Conservation (phyloP, 305 asterid species). For the Fraxinus platypoda region DNA sequence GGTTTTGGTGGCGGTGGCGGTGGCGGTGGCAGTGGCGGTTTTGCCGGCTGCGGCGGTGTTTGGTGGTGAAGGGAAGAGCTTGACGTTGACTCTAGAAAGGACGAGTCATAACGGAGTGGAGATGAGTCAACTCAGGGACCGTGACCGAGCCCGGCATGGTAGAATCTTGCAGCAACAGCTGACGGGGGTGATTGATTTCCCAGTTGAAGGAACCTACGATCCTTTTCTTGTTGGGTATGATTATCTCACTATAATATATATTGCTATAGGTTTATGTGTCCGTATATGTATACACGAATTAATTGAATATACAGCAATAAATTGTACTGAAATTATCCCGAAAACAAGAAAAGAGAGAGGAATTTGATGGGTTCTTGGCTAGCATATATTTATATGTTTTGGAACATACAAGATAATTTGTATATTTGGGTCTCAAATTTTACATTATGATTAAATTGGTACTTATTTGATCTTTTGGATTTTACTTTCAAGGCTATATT, state of each 20-base stretch:
- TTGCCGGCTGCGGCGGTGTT: conserved; percentile 21
- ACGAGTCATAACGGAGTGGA: conserved; percentile 65
- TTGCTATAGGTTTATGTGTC: not conserved
- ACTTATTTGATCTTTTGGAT: conserved; percentile 1
- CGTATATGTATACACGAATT: not conserved
- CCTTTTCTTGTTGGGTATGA: conserved; percentile 87
- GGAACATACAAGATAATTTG: not conserved
- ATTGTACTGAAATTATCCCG: not conserved
- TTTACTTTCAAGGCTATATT: conserved; percentile 40
- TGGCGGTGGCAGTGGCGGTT: conserved; percentile 23
- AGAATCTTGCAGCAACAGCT: conserved; percentile 68
- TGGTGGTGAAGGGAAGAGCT: conserved; percentile 38
- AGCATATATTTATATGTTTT: not conserved
- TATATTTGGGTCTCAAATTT: not conserved
- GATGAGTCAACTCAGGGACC: conserved; percentile 61
- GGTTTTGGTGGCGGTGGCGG: conserved; percentile 35
- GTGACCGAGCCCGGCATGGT: conserved; percentile 74
- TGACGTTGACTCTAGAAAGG: conserved; percentile 68
- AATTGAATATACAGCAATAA: not conserved
- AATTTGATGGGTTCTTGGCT: not conserved
- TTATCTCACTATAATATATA: not conserved
- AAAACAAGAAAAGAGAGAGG: not conserved
- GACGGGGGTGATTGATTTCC: conserved; percentile 69
- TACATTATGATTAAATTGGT: not conserved
- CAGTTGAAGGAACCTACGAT: conserved; percentile 82